Base-by-base conservation (phyloP, 169 alveolate genomes). In the Sarcocystis neurona region DNA sequence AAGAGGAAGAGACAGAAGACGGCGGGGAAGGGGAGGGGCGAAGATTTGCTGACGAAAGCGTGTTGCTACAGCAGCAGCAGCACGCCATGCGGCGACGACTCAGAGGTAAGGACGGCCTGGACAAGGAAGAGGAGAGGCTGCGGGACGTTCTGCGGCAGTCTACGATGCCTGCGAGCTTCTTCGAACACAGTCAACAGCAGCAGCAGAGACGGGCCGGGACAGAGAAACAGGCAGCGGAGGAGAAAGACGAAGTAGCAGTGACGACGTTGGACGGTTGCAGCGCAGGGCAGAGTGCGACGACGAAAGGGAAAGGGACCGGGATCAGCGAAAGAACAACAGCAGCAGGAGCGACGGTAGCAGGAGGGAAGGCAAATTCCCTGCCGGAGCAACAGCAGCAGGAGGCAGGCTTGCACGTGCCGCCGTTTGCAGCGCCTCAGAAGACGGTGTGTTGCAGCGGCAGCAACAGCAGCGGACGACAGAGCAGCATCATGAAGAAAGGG, bases 401-500 rank as follows among this genome's bases (percentile, higher is more conserved):
- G 70, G 86, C 12, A 66, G 85, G 8, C 50, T 50, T 2, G 63
- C 30, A 10, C 77, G 56, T 18, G 72, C 77, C 2, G 20, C 20
- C 30, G 53, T 79, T 6, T 79, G 87, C 77, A 32, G 87, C 77
- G 48, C 77, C 77, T 79, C 87, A 0, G 56, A 79, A 50, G 56
- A 75, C 48, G 87, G 56, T 34, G 77, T 75, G 2, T 79, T 79
- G 34, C 87, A 79, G 77, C 48, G 6, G 77, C 87, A 75, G 53
- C 87, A 79, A 15, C n/a, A n/a, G n/a, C n/a, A n/a, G n/a, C n/a
- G n/a, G n/a, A n/a, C n/a, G n/a, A n/a, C n/a, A n/a, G n/a, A n/a
- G n/a, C n/a, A n/a, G n/a, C n/a, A n/a, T n/a, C n/a, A n/a, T n/a
- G n/a, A n/a, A n/a, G n/a, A n/a, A n/a, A n/a, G n/a, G n/a, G n/a